Conservation (phyloP, 768 basidiomycete species). For the Coprinellus aureogranulatus region DNA sequence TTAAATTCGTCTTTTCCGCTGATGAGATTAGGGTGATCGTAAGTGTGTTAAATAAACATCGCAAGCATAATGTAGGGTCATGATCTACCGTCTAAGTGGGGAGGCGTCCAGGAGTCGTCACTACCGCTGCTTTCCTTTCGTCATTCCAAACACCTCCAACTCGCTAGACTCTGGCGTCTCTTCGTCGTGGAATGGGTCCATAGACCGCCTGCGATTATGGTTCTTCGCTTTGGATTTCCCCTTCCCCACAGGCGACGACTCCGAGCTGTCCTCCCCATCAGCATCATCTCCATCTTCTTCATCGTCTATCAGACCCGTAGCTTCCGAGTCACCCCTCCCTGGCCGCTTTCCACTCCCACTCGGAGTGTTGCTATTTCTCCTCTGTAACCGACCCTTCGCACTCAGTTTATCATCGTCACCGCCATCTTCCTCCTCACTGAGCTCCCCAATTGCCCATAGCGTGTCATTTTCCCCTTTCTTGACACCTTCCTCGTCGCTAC, state of each 20-base stretch:
- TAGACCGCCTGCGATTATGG: slow-evolving; percentile 17
- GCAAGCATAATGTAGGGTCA: neutral
- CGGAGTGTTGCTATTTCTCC: slow-evolving; percentile 13
- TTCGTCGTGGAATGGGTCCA: slow-evolving; percentile 29
- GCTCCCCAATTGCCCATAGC: slow-evolving; percentile 73
- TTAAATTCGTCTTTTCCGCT: no score
- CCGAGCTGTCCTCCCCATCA: neutral
- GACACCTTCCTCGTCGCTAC: slow-evolving; percentile 32
- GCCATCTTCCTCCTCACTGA: slow-evolving; percentile 60
- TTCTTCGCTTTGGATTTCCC: slow-evolving; percentile 15
- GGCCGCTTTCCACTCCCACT: slow-evolving; percentile 1
- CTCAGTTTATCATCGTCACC: slow-evolving; percentile 41
- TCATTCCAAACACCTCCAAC: slow-evolving; percentile 5
- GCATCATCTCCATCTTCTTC: slow-evolving; percentile 6
- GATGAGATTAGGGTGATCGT: neutral
- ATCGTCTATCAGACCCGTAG: slow-evolving; percentile 9
- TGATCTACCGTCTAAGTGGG: neutral
- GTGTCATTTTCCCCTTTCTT: slow-evolving; percentile 44
- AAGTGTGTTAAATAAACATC: neutral
- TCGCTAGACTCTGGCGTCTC: slow-evolving; percentile 11
- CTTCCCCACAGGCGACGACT: slow-evolving; percentile 5
- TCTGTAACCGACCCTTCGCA: slow-evolving; percentile 37
- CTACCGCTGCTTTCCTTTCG: slow-evolving; percentile 2
- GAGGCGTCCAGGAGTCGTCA: neutral
- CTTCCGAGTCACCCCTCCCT: slow-evolving; percentile 7